phyloP scores from a whole-genome alignment of 441 rosid species.

The Rhodomyrtus psidioides region DNA sequence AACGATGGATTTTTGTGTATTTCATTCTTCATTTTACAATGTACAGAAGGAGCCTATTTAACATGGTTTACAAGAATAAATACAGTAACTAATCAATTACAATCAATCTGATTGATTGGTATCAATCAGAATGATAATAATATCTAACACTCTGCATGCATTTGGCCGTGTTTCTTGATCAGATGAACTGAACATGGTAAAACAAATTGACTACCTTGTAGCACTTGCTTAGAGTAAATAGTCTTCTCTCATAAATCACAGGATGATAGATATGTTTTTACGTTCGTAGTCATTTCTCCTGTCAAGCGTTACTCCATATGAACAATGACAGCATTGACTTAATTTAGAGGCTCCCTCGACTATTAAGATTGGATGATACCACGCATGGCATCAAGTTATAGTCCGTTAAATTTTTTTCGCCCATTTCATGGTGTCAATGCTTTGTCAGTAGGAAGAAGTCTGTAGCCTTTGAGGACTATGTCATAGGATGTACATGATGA shows the following conservation, averaged over 20 bases:
- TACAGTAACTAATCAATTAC: no score
- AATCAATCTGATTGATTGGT: no score
- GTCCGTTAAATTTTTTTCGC: not conserved
- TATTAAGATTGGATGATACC: not conserved
- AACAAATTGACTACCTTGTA: not conserved
- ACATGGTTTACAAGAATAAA: no score
- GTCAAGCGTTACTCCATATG: not conserved
- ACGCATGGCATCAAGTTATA: not conserved
- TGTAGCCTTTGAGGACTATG: not conserved
- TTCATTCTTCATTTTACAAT: no score
- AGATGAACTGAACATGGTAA: conserved; percentile 12
- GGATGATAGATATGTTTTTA: not conserved
- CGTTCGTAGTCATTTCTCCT: not conserved
- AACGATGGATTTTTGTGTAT: no score
- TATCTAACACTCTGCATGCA: conserved; percentile 17
- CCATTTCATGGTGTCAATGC: not conserved
- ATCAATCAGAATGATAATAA: no score
- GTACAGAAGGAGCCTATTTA: no score
- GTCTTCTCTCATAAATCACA: not conserved
- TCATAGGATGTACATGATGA: not conserved
- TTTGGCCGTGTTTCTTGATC: conserved; percentile 10
- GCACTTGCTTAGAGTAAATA: not conserved
- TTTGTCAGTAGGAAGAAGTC: not conserved
- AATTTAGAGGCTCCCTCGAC: not conserved
- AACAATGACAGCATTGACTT: not conserved